phyloP scores from a whole-genome alignment of 164 flowering plant species.

The Brasenia schreberi region DNA sequence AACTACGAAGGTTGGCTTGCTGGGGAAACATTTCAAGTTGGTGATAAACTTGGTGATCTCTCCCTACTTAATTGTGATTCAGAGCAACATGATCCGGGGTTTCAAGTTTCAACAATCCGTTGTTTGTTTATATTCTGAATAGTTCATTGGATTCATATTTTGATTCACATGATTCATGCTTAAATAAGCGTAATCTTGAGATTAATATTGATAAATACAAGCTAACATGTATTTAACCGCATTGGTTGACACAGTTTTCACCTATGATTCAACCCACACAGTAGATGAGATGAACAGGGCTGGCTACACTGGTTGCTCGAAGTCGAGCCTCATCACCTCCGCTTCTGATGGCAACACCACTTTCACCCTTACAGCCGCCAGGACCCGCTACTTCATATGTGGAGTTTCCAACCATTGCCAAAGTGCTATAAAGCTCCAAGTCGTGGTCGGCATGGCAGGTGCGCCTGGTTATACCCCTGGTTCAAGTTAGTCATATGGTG shows the following conservation, averaged over 20 bases:
- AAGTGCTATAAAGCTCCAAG: slow-evolving; percentile 5
- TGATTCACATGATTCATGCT: neutral
- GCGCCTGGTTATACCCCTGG: neutral
- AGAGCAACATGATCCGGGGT: neutral
- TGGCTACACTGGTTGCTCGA: slow-evolving; percentile 5
- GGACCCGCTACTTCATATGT: slow-evolving; percentile 10
- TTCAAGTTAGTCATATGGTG: neutral
- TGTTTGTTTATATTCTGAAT: neutral
- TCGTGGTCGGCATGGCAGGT: neutral
- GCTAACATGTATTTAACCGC: no score
- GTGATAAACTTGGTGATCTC: slow-evolving; percentile 49
- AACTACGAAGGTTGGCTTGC: slow-evolving; percentile 41
- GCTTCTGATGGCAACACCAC: slow-evolving; percentile 2
- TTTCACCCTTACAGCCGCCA: slow-evolving; percentile 4
- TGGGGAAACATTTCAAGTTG: slow-evolving; percentile 35
- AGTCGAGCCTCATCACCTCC: neutral
- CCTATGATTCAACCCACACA: slow-evolving; percentile 4
- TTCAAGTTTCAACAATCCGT: neutral
- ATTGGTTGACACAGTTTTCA: slow-evolving; percentile 4
- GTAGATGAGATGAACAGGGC: slow-evolving; percentile 9
- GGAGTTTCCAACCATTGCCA: slow-evolving; percentile 5
- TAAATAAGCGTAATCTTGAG: neutral
- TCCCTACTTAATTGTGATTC: neutral
- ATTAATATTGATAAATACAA: no score
- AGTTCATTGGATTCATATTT: neutral